Evolutionary conservation across 805 yeast species (phyloP).

Genomic region (Starmerella scarabaei): DNA sequence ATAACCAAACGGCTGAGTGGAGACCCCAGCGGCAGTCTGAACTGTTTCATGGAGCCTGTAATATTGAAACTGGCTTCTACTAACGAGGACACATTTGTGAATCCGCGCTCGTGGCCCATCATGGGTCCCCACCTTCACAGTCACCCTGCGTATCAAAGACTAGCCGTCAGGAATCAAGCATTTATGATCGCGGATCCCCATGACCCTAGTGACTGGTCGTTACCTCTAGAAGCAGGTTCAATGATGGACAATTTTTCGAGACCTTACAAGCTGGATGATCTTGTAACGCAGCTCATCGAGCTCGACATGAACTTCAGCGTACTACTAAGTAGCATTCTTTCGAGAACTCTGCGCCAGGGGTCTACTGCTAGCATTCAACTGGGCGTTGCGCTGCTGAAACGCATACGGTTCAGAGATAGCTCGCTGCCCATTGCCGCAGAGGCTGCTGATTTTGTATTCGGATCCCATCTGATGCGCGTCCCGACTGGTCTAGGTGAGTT

Average conservation of each 20-base stretch:
- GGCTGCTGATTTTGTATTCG: conserved; percentile 17
- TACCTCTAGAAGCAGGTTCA: conserved; percentile 6
- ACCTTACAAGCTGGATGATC: conserved; percentile 19
- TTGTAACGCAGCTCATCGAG: conserved; percentile 8
- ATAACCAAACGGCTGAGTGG: not conserved
- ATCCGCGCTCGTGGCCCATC: conserved; percentile 15
- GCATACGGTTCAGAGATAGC: conserved; percentile 10
- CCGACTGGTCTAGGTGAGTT: conserved; percentile 26
- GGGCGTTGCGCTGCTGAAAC: conserved; percentile 15
- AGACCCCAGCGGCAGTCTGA: not conserved
- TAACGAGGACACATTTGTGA: conserved; percentile 14
- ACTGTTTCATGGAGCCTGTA: conserved; percentile 6
- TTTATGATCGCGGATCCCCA: conserved; percentile 13
- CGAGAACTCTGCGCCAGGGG: conserved; percentile 13
- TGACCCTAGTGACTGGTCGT: conserved; percentile 13
- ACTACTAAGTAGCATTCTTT: conserved; percentile 12
- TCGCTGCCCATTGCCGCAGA: conserved; percentile 13
- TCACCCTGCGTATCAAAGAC: conserved; percentile 7
- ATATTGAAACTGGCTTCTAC: conserved; percentile 10
- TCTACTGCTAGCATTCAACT: conserved; percentile 11
- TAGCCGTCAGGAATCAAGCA: conserved; percentile 15
- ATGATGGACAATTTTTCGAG: conserved; percentile 24
- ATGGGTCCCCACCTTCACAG: conserved; percentile 11
- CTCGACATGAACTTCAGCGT: conserved; percentile 3
- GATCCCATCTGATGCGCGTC: conserved; percentile 9